Evolutionary conservation across 352 stramenopile genomes (phyloP).

Genomic region (Phytophthora cajani): DNA sequence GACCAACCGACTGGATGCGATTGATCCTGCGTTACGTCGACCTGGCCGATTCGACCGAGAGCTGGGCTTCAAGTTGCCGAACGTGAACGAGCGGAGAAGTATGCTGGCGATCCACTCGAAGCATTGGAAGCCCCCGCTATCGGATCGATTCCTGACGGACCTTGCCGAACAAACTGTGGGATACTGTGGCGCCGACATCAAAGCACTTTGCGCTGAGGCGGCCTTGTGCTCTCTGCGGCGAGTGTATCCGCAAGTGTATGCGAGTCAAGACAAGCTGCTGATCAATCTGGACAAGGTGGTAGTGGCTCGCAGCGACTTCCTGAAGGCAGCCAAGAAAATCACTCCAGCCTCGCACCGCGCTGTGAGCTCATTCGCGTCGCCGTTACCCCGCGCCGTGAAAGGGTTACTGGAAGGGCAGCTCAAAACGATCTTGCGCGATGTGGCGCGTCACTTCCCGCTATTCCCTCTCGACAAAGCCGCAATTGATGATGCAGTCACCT

Average conservation of each 20-base stretch:
- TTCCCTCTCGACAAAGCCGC: slow-evolving; percentile 61
- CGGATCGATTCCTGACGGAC: slow-evolving; percentile 65
- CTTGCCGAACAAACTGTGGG: slow-evolving; percentile 86
- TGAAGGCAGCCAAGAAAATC: slow-evolving; percentile 80
- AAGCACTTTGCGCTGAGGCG: slow-evolving; percentile 90
- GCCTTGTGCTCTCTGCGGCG: slow-evolving; percentile 89
- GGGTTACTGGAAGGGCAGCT: slow-evolving; percentile 53
- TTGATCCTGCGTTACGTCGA: slow-evolving; percentile 95
- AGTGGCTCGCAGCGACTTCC: slow-evolving; percentile 77
- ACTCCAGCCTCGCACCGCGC: slow-evolving; percentile 79
- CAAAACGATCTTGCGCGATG: slow-evolving; percentile 43
- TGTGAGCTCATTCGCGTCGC: slow-evolving; percentile 74
- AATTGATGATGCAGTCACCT: slow-evolving; percentile 45
- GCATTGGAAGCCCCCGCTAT: slow-evolving; percentile 84
- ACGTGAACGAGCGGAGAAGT: slow-evolving; percentile 74
- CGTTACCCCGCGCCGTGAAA: slow-evolving; percentile 69
- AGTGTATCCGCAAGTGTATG: slow-evolving; percentile 90
- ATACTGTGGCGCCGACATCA: slow-evolving; percentile 93
- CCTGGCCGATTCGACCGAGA: slow-evolving; percentile 94
- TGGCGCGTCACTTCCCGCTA: slow-evolving; percentile 65
- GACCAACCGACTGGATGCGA: slow-evolving; percentile 96
- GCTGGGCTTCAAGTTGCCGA: slow-evolving; percentile 90
- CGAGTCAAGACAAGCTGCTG: slow-evolving; percentile 76
- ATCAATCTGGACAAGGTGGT: slow-evolving; percentile 79
- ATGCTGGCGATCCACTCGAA: slow-evolving; percentile 92